phyloP scores from a whole-genome alignment of 2,329 filamentous ascomycete species.

The Capronia epimyces region DNA sequence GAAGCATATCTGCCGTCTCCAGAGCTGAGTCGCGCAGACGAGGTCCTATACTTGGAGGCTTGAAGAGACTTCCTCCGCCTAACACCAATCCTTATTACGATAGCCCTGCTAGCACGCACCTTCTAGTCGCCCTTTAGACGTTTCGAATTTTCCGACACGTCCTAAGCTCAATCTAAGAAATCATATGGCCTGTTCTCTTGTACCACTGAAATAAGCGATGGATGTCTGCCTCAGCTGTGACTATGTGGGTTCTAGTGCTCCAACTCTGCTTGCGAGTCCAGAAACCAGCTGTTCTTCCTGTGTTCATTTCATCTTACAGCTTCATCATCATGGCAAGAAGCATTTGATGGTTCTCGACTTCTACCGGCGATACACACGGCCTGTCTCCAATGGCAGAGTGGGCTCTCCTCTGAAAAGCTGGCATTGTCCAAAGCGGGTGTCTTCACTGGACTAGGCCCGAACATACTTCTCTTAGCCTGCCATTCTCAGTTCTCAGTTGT shows the following conservation, averaged over 20 bases:
- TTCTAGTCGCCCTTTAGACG: too few species aligned
- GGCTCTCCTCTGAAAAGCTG: neutral
- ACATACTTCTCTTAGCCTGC: neutral
- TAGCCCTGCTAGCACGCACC: too few species aligned
- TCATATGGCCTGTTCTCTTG: neutral
- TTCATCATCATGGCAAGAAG: neutral
- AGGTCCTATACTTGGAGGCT: neutral
- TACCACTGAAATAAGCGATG: neutral
- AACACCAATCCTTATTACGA: too few species aligned
- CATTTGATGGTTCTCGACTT: neutral
- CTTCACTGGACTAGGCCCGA: neutral
- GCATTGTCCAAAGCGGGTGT: too few species aligned
- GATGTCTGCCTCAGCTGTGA: neutral
- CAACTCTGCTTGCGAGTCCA: neutral
- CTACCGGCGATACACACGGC: neutral
- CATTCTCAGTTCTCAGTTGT: neutral
- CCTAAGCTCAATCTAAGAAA: neutral
- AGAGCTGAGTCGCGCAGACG: neutral
- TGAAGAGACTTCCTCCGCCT: too few species aligned
- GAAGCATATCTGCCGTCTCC: neutral
- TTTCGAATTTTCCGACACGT: neutral
- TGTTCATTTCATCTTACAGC: neutral
- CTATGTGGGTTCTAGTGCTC: neutral
- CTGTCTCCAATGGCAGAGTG: neutral
- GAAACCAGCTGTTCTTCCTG: neutral